phyloP scores from a whole-genome alignment of 345 rosid genomes.

The Kandelia obovata region DNA sequence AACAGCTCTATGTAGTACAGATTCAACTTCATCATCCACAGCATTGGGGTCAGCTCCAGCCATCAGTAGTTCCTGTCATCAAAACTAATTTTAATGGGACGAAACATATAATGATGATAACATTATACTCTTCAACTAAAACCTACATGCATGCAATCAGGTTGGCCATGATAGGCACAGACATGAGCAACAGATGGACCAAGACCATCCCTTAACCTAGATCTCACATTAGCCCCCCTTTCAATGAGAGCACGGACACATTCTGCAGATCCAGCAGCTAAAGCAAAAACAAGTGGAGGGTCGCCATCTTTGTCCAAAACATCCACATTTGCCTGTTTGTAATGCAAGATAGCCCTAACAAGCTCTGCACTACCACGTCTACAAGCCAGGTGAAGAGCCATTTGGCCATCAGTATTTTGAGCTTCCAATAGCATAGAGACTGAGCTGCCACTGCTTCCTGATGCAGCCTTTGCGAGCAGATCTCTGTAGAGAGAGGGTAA shows the following conservation, averaged over 20 bases:
- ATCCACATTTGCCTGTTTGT: constrained; percentile 69
- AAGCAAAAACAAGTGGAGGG: constrained; percentile 97
- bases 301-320: constrained; percentile 90
- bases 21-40: constrained; percentile 96
- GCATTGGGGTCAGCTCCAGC: constrained; percentile 99
- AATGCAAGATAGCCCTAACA: constrained; percentile 72
- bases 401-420: constrained; percentile 88
- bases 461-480: constrained; percentile 72
- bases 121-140: constrained; percentile 12
- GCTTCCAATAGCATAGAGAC: constrained; percentile 66
- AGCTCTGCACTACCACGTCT: constrained; percentile 89
- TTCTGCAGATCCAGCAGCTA: constrained; percentile 96
- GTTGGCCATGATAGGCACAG: constrained; percentile 98
- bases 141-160: constrained; percentile 97
- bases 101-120: constrained; percentile 5
- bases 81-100: constrained; percentile 15
- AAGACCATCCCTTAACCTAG: constrained; percentile 79
- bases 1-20: constrained; percentile 88
- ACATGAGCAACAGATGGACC: constrained; percentile 98
- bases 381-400: constrained; percentile 95
- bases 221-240: constrained; percentile 78
- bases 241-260: constrained; percentile 85
- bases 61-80: constrained; percentile 74
- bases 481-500: constrained; percentile 38
- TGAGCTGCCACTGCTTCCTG: constrained; percentile 45